Base-by-base conservation (phyloP, 2,329 filamentous ascomycete genomes). In the Trichophyton verrucosum region DNA sequence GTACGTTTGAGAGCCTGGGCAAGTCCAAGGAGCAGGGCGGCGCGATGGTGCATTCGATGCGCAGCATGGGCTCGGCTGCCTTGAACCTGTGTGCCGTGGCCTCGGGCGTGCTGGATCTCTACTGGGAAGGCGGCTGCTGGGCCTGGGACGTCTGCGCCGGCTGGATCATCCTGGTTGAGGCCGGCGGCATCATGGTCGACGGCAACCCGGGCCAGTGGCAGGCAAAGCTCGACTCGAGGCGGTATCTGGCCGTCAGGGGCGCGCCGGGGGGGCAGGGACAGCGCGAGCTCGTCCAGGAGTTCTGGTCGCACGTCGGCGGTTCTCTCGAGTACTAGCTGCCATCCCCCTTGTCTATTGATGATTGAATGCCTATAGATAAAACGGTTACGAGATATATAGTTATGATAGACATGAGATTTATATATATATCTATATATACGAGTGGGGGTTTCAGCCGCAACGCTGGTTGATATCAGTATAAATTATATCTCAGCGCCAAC, bases 81-180 rank as follows among this genome's bases (percentile, higher is more conserved):
- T 68, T 86, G 66, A 85, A 85, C 68, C 70, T 85, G 13, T 86
- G 83, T 67, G 77, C 72, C 5, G 82, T 86, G 27, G 83, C 83
- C 3, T 74, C 76, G 40, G 83, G 83, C 0, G 73, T 74, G 22
- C 61, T 85, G 58, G 83, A 86, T 71, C 67, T 82, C n/a, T 85
- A 85, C 63, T 86, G 83, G 83, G 83, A 86, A 66, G 82, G 80
- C 1, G 83, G 83, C 0, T 84, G 81, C 66, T 86, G 82, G 82
- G 81, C 81, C 6, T 86, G 83, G 83, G 83, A 86, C 74, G 82
- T 86, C 8, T 84, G 81, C 67, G 83, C 83, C 3, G 83, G 80
- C 0, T 85, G 82, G 83, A 77, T 83, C 1, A 80, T 86, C 58
- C 66, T 86, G 47, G 76, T 75, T 24, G 83, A 86, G 70, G 81